A percentile compares a stretch with the other conserved stretches of the same genome.
Evolutionary conservation across 371 early-diverging fungal species (phyloP).

Genomic region (Capillidium rhysosporum): DNA sequence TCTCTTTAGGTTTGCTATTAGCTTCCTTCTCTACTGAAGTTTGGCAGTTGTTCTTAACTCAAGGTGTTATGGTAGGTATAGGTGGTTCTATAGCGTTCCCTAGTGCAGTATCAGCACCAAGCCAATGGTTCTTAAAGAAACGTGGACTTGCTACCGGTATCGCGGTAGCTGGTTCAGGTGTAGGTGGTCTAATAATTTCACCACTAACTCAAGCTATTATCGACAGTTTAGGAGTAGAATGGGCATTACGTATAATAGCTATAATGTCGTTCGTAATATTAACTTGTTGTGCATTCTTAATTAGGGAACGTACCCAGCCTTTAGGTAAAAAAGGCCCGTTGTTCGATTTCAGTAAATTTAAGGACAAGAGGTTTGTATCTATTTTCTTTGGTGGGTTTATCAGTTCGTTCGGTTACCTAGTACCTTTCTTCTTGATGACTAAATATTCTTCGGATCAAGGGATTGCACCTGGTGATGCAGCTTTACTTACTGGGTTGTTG

Average conservation of each 20-base stretch:
- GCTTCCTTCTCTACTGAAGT: no score
- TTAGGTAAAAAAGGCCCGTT: conserved; percentile 3
- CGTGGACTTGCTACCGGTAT: conserved; percentile 56
- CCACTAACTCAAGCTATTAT: conserved; percentile 37
- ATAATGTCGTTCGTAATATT: conserved; percentile 16
- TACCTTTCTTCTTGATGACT: conserved; percentile 10
- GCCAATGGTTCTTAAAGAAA: conserved; percentile 51
- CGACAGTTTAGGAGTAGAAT: conserved; percentile 25
- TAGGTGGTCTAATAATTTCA: conserved; percentile 53
- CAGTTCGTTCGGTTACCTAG: conserved; percentile 13
- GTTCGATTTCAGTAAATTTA: conserved; percentile 11
- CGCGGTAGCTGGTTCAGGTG: conserved; percentile 50
- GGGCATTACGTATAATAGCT: conserved; percentile 39
- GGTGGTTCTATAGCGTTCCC: conserved; percentile 31
- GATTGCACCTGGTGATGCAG: conserved; percentile 15
- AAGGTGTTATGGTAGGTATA: no score
- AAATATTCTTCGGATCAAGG: conserved; percentile 11
- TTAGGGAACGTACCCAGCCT: not conserved
- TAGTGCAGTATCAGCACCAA: conserved; percentile 29
- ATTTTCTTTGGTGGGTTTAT: conserved; percentile 9
- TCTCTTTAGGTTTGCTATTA: not conserved
- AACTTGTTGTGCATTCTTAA: not conserved
- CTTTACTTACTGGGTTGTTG: conserved; percentile 21
- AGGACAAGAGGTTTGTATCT: conserved; percentile 10
- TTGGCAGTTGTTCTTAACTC: no score